Evolutionary conservation across 1,139 yeast species (phyloP).

Genomic region (Chernovozyma sophiae-reginae): DNA sequence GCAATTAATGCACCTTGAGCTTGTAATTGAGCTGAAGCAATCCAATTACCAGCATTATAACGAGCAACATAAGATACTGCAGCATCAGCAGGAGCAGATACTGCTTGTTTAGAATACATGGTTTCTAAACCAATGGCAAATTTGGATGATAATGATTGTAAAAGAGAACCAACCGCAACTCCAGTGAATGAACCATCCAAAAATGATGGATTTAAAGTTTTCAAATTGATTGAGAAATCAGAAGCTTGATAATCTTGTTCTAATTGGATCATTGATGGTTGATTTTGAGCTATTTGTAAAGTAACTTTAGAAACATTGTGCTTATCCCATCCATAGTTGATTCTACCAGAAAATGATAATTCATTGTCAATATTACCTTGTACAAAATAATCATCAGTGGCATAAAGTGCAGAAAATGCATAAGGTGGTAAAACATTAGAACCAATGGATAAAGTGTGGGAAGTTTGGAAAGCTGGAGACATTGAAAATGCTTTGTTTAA

Average conservation of each 20-base stretch:
- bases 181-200: constrained; percentile 72
- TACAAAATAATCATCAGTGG: constrained; percentile 77
- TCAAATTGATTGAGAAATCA: constrained; percentile 85
- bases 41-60: constrained; percentile 85
- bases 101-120: constrained; percentile 77
- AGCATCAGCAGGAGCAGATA: constrained; percentile 81
- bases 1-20: constrained; percentile 89
- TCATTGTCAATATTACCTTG: constrained; percentile 94
- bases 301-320: constrained; percentile 78
- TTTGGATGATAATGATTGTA: constrained; percentile 83
- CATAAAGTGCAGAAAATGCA: constrained; percentile 87
- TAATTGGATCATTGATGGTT: constrained; percentile 91
- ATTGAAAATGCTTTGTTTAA: constrained; percentile 86
- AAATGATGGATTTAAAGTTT: constrained; percentile 84
- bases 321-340: constrained; percentile 89
- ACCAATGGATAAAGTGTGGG: constrained; percentile 90
- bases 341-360: constrained; percentile 78
- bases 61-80: constrained; percentile 90
- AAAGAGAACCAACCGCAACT: constrained; percentile 84
- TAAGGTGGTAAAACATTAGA: constrained; percentile 85
- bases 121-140: constrained; percentile 91
- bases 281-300: constrained; percentile 82
- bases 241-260: constrained; percentile 94
- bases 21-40: constrained; percentile 89
- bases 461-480: constrained; percentile 95